These are phyloP conservation scores for Lactuca sativa DNA, from an alignment of 129 eudicot genomes.

Conservation along the genomic window DNA sequence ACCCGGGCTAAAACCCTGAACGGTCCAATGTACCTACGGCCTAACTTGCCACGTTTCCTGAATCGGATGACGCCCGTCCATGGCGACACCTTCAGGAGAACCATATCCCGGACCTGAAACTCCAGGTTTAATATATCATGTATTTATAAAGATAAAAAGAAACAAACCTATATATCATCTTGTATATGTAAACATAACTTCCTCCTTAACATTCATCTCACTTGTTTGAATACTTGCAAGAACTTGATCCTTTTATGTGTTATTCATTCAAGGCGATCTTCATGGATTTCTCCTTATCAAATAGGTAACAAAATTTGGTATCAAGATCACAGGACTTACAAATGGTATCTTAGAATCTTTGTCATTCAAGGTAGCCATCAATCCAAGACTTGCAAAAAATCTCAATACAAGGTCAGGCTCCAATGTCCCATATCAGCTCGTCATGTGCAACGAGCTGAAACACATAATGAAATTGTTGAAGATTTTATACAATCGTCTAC, in stretches of 20 bases:
- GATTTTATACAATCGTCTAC: background rate
- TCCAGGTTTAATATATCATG: too few species aligned
- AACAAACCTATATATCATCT: too few species aligned
- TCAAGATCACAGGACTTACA: conserved; percentile 47
- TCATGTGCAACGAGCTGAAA: conserved; percentile 73
- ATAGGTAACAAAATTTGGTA: background rate
- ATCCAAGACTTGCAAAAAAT: conserved; percentile 69
- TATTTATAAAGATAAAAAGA: too few species aligned
- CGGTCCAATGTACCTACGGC: too few species aligned
- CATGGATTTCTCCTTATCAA: background rate
- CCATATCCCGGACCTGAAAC: too few species aligned
- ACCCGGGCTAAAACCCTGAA: too few species aligned
- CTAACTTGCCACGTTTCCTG: too few species aligned
- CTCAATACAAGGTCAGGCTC: conserved; percentile 93
- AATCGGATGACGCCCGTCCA: too few species aligned
- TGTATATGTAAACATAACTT: too few species aligned
- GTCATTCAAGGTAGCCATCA: conserved; percentile 77
- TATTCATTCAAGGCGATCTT: background rate
- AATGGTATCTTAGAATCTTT: conserved; percentile 83
- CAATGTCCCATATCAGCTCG: conserved; percentile 92
- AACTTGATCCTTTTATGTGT: background rate
- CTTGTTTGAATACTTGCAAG: background rate
- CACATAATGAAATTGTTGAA: background rate
- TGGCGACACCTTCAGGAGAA: too few species aligned
- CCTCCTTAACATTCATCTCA: background rate